Base-by-base conservation (phyloP, 2,329 filamentous ascomycete genomes). In the Zymoseptoria passerinii region DNA sequence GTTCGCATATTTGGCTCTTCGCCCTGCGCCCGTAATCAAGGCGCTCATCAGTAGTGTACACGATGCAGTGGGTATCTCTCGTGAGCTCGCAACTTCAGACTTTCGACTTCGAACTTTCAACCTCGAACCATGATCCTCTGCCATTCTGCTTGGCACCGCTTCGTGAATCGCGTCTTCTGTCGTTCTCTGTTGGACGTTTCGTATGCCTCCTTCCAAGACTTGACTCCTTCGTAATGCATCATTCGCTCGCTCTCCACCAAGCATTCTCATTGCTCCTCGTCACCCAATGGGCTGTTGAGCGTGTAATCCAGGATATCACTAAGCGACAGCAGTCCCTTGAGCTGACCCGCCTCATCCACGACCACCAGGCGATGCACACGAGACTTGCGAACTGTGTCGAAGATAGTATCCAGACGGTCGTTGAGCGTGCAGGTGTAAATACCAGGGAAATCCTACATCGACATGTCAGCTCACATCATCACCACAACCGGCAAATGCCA, bases 291-390 rank as follows among this genome's bases (percentile, higher is more conserved):
- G 54, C 68, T 70, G 55, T 71, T 72, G 63, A 99, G 80, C 55
- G 96, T 90, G 72, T 99, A 96, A 69, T 95, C 91, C 65, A 99
- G 82, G 65, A 99, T 96, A 75, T 99, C 94, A 59, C 92, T 97
- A 56, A 99, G 80, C 6, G 92, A 96, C 60, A 99, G 85, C 57
- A 99, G 84, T 52, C 94, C 94, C 72, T 87, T 89, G 57, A 99
- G 83, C 66, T 86, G 85, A 71, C 86, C 90, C 55, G 92, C 83
- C 65, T 96, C 91, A 73, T 99, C 92, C 58, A 99, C 89, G 53
- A 99, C 88, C 58, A 97, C 87, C 64, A 99, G 80, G 63, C 94
- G 84, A 75, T 99, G 94, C 28, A 99, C 92, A 61, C 95, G 83
- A 51, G 92, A 96, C 76, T 92, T 95, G 65, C 92, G 89, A 66